Evolutionary conservation across 1,139 yeast genomes (phyloP).

Genomic region (Wickerhamomyces sp.): DNA sequence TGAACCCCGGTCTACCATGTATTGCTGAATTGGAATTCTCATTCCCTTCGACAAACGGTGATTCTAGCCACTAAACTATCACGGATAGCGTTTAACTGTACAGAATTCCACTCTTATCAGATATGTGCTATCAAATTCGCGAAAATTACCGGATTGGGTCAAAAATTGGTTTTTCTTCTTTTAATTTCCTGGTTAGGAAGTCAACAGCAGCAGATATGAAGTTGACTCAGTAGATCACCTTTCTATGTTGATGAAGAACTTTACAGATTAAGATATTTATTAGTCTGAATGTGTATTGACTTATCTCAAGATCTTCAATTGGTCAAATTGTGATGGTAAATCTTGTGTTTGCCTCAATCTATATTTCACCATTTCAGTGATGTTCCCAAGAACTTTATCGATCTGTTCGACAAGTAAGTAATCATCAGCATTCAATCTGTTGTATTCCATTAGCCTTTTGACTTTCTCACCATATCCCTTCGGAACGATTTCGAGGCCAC

Average conservation of each 20-base stretch:
- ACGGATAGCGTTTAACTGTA: too few relatives aligned
- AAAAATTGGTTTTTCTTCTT: too few relatives aligned
- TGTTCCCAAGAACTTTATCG: slow-evolving; percentile 35
- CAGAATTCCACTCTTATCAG: too few relatives aligned
- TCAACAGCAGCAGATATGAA: too few relatives aligned
- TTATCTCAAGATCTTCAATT: slow-evolving; percentile 3
- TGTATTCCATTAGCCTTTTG: slow-evolving; percentile 38
- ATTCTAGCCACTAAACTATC: slow-evolving; percentile 3
- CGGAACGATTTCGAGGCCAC: slow-evolving; percentile 45
- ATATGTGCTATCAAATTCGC: too few relatives aligned
- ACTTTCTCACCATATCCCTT: slow-evolving; percentile 39
- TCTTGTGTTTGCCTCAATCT: slow-evolving; percentile 6
- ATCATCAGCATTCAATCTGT: slow-evolving; percentile 46
- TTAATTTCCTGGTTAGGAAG: too few relatives aligned
- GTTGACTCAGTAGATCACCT: too few relatives aligned
- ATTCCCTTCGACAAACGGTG: slow-evolving; percentile 2
- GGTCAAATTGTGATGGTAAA: slow-evolving; percentile 10
- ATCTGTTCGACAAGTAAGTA: slow-evolving; percentile 58
- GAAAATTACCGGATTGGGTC: too few relatives aligned
- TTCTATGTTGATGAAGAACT: too few relatives aligned
- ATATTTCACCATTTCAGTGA: slow-evolving; percentile 35
- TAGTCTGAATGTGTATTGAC: neutral
- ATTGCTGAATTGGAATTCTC: too few relatives aligned
- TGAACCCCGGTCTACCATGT: slow-evolving; percentile 69
- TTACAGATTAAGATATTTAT: too few relatives aligned